phyloP scores from a whole-genome alignment of 495 filamentous ascomycete genomes.

The Hyaloscypha hepaticicola region DNA sequence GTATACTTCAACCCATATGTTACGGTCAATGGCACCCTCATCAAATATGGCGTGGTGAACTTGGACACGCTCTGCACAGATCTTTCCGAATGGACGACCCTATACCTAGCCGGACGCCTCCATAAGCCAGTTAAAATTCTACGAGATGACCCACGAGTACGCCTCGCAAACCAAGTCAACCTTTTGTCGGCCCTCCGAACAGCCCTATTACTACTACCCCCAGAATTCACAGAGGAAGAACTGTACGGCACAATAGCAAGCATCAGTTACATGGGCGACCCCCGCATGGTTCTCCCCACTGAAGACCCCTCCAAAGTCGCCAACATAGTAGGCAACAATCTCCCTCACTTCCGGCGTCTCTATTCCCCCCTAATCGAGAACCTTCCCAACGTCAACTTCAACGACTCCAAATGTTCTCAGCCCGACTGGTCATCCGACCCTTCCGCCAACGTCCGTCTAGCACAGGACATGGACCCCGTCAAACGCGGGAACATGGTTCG shows the following conservation, averaged over 20 bases:
- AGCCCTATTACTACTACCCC: constrained; percentile 80
- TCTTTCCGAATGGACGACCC: constrained; percentile 82
- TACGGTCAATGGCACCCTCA: constrained; percentile 90
- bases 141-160: constrained; percentile 85
- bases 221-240: constrained; percentile 79
- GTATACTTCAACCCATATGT: constrained; percentile 98
- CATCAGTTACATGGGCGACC: constrained; percentile 91
- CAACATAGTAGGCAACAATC: constrained; percentile 90
- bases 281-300: constrained; percentile 82
- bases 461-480: constrained; percentile 87
- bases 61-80: constrained; percentile 83
- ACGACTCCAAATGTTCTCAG: constrained; percentile 61
- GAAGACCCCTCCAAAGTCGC: constrained; percentile 91
- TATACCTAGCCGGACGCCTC: constrained; percentile 90
- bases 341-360: constrained; percentile 84
- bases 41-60: constrained; percentile 97
- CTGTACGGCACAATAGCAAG: constrained; percentile 87
- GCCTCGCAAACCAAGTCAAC: constrained; percentile 92
- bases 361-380: constrained; percentile 87
- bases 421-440: constrained; percentile 66
- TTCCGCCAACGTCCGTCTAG: constrained; percentile 57
- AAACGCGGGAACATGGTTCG: constrained; percentile 95
- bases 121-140: constrained; percentile 99
- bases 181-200: constrained; percentile 87
- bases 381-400: constrained; percentile 83